Base-by-base conservation (phyloP, 1,284 basidiomycete species). In the Puccinia hordei region DNA sequence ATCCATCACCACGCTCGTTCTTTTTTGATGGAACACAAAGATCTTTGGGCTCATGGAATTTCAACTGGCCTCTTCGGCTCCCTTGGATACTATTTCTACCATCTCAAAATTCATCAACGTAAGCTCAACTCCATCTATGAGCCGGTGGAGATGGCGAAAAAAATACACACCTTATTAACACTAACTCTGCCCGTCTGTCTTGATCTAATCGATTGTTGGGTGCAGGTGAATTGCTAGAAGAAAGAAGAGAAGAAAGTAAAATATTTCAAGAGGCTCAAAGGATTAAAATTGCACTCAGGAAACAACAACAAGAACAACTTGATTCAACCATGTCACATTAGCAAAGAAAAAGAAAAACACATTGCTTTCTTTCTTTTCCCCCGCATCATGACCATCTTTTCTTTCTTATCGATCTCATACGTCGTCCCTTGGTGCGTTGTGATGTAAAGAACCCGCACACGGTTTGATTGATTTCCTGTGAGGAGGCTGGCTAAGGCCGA, bases 91-190 rank as follows among this genome's bases (percentile, higher is more conserved):
- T 78, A 69, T 30, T 78, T 78, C 53, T 46, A 78, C 41, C 61
- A 65, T 69, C 65, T 78, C 24, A 78, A 78, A 71, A 53, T 66
- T n/a, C 9, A 65, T 1, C 76, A 78, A 78, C 76, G 76, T 78
- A 38, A 38, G 76, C 68, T 22, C 35, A n/a, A 44, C 15, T n/a
- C n/a, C n/a, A n/a, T n/a, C n/a, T n/a, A n/a, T n/a, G n/a, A n/a
- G n/a, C n/a, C n/a, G n/a, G n/a, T n/a, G n/a, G n/a, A n/a, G n/a
- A n/a, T n/a, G n/a, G n/a, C n/a, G n/a, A n/a, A 46, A n/a, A 24
- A 30, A 3, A 24, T 15, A 59, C 13, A 22, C 57, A 15, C 9
- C n/a, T n/a, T n/a, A n/a, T n/a, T n/a, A n/a, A 27, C 22, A 57
- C 19, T 19, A 49, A 49, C 17, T 15, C 46, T 49, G 9, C 10